phyloP scores from a whole-genome alignment of 2,329 filamentous ascomycete genomes.

The Aspergillus pseudoglaucus region DNA sequence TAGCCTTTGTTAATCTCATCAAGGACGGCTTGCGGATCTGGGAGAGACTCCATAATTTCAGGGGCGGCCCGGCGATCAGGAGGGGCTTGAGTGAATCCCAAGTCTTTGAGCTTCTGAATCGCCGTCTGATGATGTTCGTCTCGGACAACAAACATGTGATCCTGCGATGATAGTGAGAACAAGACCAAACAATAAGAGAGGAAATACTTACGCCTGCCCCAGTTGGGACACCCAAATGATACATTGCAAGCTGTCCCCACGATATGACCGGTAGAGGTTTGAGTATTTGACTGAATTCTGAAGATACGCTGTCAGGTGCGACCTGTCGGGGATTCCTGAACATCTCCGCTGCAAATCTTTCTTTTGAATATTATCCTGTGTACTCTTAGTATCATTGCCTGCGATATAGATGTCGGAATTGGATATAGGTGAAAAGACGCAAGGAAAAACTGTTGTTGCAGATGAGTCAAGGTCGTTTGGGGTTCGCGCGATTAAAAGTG shows the following conservation, averaged over 20 bases:
- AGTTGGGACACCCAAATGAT: background rate
- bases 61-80: conserved; percentile 4
- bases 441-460: background rate
- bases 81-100: conserved; percentile 6
- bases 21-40: conserved; percentile 5
- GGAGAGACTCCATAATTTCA: conserved; percentile 6
- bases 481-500: background rate
- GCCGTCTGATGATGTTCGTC: conserved; percentile 6
- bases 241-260: background rate
- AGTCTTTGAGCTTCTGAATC: conserved; percentile 3
- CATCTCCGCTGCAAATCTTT: background rate
- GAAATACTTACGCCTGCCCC: background rate
- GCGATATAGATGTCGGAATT: background rate
- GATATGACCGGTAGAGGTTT: background rate
- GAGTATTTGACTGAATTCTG: background rate
- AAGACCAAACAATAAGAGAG: background rate
- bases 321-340: background rate
- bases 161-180: background rate
- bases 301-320: background rate
- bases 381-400: background rate
- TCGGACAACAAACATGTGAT: conserved; percentile 6
- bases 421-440: background rate
- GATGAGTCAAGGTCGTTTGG: background rate
- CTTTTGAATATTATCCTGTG: background rate
- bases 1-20: background rate